Percentiles rank a stretch among this genome's conserved stretches.
Conservation (phyloP, 148 eudicot species). For the Nyssa sinensis region DNA sequence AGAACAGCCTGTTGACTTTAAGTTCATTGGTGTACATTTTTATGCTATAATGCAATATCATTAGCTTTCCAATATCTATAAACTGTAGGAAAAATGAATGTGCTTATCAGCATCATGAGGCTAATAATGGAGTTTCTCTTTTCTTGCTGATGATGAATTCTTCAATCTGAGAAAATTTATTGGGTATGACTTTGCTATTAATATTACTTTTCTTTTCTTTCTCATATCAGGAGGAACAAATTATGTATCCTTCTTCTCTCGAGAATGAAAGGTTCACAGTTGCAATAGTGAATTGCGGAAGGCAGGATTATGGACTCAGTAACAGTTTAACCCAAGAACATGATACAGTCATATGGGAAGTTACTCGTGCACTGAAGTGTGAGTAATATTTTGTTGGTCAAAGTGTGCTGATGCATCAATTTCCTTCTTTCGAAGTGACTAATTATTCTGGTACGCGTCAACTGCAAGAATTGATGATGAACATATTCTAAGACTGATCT, state of each 20-base stretch:
- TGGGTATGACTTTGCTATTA: neutral
- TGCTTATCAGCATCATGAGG: too few relatives aligned
- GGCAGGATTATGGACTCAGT: slow-evolving; percentile 33
- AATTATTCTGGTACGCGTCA: neutral
- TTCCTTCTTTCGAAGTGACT: neutral
- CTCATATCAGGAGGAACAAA: slow-evolving; percentile 76
- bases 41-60: too few relatives aligned
- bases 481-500: neutral
- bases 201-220: too few relatives aligned
- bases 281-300: slow-evolving; percentile 61
- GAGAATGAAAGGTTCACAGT: slow-evolving; percentile 73
- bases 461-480: neutral
- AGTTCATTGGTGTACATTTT: too few relatives aligned
- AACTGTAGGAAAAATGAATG: too few relatives aligned
- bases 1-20: too few relatives aligned
- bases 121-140: too few relatives aligned
- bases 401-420: neutral
- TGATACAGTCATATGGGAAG: slow-evolving; percentile 58
- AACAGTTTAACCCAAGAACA: slow-evolving; percentile 40
- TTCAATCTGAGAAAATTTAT: too few relatives aligned
- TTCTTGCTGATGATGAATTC: too few relatives aligned
- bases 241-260: slow-evolving; percentile 78
- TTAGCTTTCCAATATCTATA: too few relatives aligned
- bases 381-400: slow-evolving; percentile 13
- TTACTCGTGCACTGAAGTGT: slow-evolving; percentile 73